Percentiles rank a stretch among this genome's conserved stretches.
These are phyloP conservation scores for Pugionium dolabratum DNA, from an alignment of 345 rosid species.

Conservation along the genomic window DNA sequence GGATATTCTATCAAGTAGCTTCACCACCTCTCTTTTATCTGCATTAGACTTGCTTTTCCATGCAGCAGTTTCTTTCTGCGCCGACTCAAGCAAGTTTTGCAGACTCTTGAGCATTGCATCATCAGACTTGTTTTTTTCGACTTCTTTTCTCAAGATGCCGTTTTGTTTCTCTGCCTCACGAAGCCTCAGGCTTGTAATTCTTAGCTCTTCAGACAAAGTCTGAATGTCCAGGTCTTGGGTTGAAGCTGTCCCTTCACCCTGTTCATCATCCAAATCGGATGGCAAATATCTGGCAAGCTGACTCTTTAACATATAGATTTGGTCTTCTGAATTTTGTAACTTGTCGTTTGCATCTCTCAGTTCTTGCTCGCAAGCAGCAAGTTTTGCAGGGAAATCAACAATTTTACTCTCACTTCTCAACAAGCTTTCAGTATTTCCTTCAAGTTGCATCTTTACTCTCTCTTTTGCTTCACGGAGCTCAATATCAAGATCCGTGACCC, in stretches of 20 bases:
- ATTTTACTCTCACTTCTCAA: conserved; percentile 37
- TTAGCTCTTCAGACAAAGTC: conserved; percentile 58
- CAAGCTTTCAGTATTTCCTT: conserved; percentile 48
- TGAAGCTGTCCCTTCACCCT: conserved; percentile 41
- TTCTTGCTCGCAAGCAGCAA: conserved; percentile 58
- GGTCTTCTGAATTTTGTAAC: conserved; percentile 53
- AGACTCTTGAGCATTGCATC: conserved; percentile 39
- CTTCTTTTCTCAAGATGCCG: conserved; percentile 50
- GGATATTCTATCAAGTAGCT: conserved; percentile 58
- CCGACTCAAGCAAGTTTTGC: conserved; percentile 53
- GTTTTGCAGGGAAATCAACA: conserved; percentile 47
- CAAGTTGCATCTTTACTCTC: conserved; percentile 51
- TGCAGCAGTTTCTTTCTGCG: conserved; percentile 52
- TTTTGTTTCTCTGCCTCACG: conserved; percentile 58
- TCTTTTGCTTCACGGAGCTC: conserved; percentile 62
- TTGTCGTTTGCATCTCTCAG: conserved; percentile 54
- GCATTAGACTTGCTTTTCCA: conserved; percentile 64
- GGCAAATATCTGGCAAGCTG: conserved; percentile 53
- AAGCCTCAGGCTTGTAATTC: conserved; percentile 55
- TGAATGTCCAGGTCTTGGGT: conserved; percentile 38
- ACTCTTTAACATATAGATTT: conserved; percentile 50
- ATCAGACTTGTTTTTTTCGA: conserved; percentile 44
- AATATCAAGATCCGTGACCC: conserved; percentile 57
- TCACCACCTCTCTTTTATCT: conserved; percentile 58
- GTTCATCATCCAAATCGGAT: conserved; percentile 37